Conservation (phyloP, 306 rosid species). For the Quillaja saponaria region DNA sequence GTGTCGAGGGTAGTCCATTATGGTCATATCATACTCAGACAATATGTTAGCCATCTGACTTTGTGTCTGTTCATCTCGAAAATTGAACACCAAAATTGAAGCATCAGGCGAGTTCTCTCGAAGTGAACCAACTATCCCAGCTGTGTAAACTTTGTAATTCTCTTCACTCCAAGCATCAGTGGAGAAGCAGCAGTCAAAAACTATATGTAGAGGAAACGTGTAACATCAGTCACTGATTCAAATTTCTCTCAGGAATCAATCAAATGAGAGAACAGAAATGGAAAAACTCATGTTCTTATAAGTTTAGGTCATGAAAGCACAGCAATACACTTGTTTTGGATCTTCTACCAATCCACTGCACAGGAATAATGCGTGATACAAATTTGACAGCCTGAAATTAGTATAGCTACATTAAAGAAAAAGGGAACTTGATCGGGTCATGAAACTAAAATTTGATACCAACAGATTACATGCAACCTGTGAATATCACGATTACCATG, state of each 20-base stretch:
- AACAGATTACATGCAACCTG: too few relatives aligned
- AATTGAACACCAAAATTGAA: slow-evolving; percentile 76
- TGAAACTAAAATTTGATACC: too few relatives aligned
- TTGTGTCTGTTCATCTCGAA: slow-evolving; percentile 53
- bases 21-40: slow-evolving; percentile 77
- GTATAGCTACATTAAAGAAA: too few relatives aligned
- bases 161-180: slow-evolving; percentile 80
- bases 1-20: slow-evolving; percentile 92
- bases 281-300: background rate
- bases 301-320: background rate
- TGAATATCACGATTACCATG: too few relatives aligned
- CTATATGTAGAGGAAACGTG: slow-evolving; percentile 39
- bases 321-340: background rate
- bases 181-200: slow-evolving; percentile 85
- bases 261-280: background rate
- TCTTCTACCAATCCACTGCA: background rate
- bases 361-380: too few relatives aligned
- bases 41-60: slow-evolving; percentile 60
- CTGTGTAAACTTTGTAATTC: slow-evolving; percentile 61
- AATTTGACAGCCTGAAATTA: too few relatives aligned
- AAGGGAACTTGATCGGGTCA: too few relatives aligned
- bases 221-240: background rate
- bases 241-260: background rate
- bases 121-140: slow-evolving; percentile 60
- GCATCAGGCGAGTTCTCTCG: slow-evolving; percentile 68